Evolutionary conservation across 169 alveolate species (phyloP).

Genomic region (Eimeria acervulina): DNA sequence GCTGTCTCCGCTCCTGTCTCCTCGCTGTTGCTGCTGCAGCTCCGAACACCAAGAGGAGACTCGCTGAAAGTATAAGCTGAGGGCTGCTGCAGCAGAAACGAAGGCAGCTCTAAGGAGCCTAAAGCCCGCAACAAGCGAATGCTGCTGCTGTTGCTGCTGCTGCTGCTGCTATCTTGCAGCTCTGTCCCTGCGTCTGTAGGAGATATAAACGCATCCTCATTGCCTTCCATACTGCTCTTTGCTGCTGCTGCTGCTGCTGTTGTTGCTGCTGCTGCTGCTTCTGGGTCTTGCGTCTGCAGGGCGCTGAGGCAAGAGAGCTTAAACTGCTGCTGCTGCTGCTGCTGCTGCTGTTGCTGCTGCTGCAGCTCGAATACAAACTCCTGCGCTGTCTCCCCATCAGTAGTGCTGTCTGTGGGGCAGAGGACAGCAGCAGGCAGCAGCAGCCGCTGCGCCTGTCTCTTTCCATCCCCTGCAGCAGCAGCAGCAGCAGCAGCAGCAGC

Average conservation of each 20-base stretch:
- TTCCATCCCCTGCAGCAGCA: not conserved
- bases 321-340: not conserved
- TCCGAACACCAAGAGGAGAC: not conserved
- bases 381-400: not conserved
- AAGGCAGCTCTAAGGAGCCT: slow-evolving; percentile 45
- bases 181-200: slow-evolving; percentile 10
- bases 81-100: slow-evolving; percentile 16
- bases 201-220: not conserved
- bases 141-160: slow-evolving; percentile 62
- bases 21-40: slow-evolving; percentile 45
- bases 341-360: slow-evolving; percentile 58
- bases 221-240: not conserved
- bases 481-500: slow-evolving; percentile 59
- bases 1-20: slow-evolving; percentile 24
- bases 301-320: no score
- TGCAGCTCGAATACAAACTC: not conserved
- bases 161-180: slow-evolving; percentile 14
- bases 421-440: slow-evolving; percentile 32
- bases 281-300: no score
- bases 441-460: slow-evolving; percentile 35
- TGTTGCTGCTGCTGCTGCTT: not conserved
- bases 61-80: not conserved
- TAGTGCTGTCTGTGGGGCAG: slow-evolving; percentile 22
- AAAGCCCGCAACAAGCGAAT: not conserved
- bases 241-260: slow-evolving; percentile 23